Conservation (phyloP, 805 yeast genomes). For the Dipodascus geniculatus region DNA sequence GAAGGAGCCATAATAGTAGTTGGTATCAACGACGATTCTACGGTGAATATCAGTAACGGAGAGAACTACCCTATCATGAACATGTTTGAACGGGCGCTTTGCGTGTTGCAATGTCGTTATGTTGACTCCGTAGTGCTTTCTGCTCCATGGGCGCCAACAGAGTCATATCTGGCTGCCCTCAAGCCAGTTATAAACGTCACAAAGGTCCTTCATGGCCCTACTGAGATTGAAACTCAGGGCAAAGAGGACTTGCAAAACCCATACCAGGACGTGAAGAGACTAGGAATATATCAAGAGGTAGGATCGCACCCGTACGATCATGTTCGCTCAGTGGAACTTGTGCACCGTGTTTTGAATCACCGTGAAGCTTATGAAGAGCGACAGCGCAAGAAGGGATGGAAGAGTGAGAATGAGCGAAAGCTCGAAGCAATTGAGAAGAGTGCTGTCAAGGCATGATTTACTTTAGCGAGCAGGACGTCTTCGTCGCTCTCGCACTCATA, state of each 20-base stretch:
- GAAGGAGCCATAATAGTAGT: conserved; percentile 42
- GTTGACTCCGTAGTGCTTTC: conserved; percentile 70
- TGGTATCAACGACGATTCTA: conserved; percentile 53
- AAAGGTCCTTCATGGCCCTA: conserved; percentile 49
- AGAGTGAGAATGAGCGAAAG: conserved; percentile 40
- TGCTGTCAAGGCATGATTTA: background rate
- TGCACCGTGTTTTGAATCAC: conserved; percentile 58
- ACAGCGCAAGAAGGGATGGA: conserved; percentile 79
- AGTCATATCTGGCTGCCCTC: conserved; percentile 29
- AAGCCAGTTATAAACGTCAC: conserved; percentile 26
- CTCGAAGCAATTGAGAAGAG: conserved; percentile 19
- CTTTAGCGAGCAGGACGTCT: background rate
- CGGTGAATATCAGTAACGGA: conserved; percentile 46
- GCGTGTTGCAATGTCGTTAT: conserved; percentile 78
- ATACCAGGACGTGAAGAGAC: conserved; percentile 27
- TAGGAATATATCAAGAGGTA: conserved; percentile 31
- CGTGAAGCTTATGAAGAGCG: conserved; percentile 70
- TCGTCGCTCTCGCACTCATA: no score
- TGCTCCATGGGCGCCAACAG: conserved; percentile 45
- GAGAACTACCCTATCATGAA: conserved; percentile 77
- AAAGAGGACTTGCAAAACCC: conserved; percentile 21
- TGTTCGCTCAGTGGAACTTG: conserved; percentile 60
- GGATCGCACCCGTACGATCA: conserved; percentile 49
- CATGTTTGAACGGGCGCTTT: conserved; percentile 68
- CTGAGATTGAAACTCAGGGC: conserved; percentile 27